Base-by-base conservation (phyloP, 129 eudicot genomes). In the Ambrosia artemisiifolia region DNA sequence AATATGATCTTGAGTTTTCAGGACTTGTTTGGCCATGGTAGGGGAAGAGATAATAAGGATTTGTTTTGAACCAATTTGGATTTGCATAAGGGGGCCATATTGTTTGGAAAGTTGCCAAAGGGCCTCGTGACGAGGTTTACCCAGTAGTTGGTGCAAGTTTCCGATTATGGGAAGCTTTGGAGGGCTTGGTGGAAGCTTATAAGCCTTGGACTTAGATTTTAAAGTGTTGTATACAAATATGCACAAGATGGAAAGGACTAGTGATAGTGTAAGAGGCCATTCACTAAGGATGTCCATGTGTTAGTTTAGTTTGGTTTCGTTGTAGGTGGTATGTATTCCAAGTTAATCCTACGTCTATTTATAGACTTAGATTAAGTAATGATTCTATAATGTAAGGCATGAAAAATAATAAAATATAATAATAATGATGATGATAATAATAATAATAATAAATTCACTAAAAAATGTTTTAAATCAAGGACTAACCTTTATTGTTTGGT, bases 11-110 rank as follows among this genome's bases (percentile, higher is more conserved):
- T 76, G 75, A 0, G 69, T 76, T 76, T 76, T 67, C 1, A 76
- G 55, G 63, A 76, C 54, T 68, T 76, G 38, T 68, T 76, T 76
- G n/a, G 80, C 80, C 75, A 76, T 67, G 35, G 60, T 4, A 2
- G 80, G 30, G 18, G 80, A 76, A 16, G 80, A 67, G 17, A 67
- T 56, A 11, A 76, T 33, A 7, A 67, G 20, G 13, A 44, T 42
- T 8, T 66, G 80, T 7, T 55, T 68, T 11, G 62, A 43, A 17
- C 80, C 80, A 11, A 76, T 50, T 19, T 51, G 20, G 54, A 75
- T 12, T 9, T 16, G 72, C 71, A 74, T 46, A 36, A 74, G 6
- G 32, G 78, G 71, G 0, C 78, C 78, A 3, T 63, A 74, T 63
- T 18, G 7, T 63, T 74, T 20, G 30, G 78, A 48, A 8, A 74